Percentiles rank a stretch among this genome's conserved stretches.
Conservation (phyloP, 441 rosid species). For the Pelargonium cotyledonis region DNA sequence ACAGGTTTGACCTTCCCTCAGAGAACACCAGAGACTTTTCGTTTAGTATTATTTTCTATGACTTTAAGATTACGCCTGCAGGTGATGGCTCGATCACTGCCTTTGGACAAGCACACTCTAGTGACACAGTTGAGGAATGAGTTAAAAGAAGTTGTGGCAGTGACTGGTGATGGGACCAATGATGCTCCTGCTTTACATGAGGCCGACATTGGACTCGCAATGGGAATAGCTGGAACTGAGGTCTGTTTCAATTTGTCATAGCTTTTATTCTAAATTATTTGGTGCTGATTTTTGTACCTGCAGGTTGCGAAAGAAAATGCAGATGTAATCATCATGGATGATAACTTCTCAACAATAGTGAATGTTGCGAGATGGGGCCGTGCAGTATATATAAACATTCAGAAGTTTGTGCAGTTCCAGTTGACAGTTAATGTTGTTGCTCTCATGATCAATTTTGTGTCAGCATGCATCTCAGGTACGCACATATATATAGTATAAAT, state of each 20-base stretch:
- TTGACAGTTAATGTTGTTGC: conserved; percentile 44
- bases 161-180: conserved; percentile 60
- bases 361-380: conserved; percentile 48
- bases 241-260: conserved; percentile 23
- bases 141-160: conserved; percentile 49
- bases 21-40: neutral
- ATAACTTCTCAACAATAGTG: conserved; percentile 47
- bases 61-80: conserved; percentile 15
- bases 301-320: conserved; percentile 56
- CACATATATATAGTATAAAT: neutral
- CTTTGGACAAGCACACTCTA: conserved; percentile 45
- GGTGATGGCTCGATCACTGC: conserved; percentile 51
- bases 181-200: conserved; percentile 73
- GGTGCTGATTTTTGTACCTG: neutral
- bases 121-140: conserved; percentile 42
- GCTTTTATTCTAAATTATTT: too few relatives aligned
- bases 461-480: conserved; percentile 55
- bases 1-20: conserved; percentile 27
- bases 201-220: conserved; percentile 59
- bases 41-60: neutral
- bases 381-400: conserved; percentile 46
- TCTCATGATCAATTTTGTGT: conserved; percentile 35
- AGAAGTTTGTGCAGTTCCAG: conserved; percentile 50
- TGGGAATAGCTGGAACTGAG: conserved; percentile 68
- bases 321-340: conserved; percentile 56